phyloP scores from a whole-genome alignment of 148 eudicot genomes.

The Chenopodium berlandieri region DNA sequence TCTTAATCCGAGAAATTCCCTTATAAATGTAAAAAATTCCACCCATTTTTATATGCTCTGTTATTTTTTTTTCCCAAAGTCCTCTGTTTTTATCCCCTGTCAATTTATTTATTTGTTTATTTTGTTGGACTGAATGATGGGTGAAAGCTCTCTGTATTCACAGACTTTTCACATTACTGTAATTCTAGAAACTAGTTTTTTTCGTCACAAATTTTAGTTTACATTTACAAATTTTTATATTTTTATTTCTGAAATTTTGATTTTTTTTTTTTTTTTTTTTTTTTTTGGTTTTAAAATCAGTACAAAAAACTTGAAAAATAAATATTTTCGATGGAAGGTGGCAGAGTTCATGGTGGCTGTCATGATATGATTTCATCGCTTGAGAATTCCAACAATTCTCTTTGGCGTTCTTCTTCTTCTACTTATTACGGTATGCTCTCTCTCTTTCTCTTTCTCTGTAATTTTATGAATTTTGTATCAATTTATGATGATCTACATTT shows the following conservation, averaged over 20 bases:
- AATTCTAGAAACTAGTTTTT: conserved; percentile 27
- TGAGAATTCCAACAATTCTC: conserved; percentile 28
- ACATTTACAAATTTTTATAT: not conserved
- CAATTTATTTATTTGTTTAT: not conserved
- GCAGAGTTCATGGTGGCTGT: conserved; percentile 15
- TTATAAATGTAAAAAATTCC: too few species aligned
- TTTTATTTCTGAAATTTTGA: conserved; percentile 13
- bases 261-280: too few species aligned
- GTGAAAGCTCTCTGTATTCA: conserved; percentile 23
- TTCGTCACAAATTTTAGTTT: conserved; percentile 25
- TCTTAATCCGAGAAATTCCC: not conserved
- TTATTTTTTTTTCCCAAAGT: too few species aligned
- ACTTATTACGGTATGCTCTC: conserved; percentile 48
- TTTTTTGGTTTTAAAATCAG: not conserved
- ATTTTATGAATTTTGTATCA: not conserved
- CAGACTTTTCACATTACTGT: conserved; percentile 27
- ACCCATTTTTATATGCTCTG: too few species aligned
- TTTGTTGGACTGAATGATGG: conserved; percentile 30
- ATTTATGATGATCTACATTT: not conserved
- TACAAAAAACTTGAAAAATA: not conserved
- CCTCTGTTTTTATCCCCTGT: not conserved
- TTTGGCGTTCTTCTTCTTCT: conserved; percentile 50
- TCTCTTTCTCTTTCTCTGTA: not conserved
- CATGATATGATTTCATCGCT: conserved; percentile 29
- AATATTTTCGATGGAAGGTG: conserved; percentile 35